A percentile compares a stretch with the other conserved stretches of the same genome.
phyloP scores from a whole-genome alignment of 1,284 basidiomycete genomes.

The Stereum hirsutum region DNA sequence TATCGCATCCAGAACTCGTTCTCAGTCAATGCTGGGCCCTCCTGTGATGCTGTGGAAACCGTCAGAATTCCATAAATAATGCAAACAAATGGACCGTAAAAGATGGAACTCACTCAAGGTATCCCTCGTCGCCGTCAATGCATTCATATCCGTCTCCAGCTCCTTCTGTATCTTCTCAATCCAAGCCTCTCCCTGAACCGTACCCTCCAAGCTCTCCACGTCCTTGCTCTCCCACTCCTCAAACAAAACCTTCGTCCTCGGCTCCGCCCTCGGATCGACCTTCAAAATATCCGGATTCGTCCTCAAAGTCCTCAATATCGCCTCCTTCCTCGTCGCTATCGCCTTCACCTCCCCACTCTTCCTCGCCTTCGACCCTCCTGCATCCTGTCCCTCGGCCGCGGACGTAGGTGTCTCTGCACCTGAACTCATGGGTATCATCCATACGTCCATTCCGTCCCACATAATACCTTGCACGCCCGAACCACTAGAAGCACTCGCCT shows the following conservation, averaged over 20 bases:
- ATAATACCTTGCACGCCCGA: conserved; percentile 24
- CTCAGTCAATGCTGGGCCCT: conserved; percentile 51
- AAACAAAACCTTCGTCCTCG: conserved; percentile 47
- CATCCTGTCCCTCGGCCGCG: conserved; percentile 20
- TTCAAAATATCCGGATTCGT: conserved; percentile 71
- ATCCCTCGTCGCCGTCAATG: conserved; percentile 50
- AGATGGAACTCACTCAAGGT: conserved; percentile 41
- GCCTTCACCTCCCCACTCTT: conserved; percentile 35
- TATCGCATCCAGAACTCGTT: conserved; percentile 86
- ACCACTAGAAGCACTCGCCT: conserved; percentile 8
- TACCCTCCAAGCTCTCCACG: conserved; percentile 43
- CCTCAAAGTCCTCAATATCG: conserved; percentile 64
- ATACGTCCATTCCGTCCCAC: conserved; percentile 83
- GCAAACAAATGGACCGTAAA: neutral
- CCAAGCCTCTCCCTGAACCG: conserved; percentile 50
- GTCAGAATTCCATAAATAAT: no score
- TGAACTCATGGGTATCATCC: conserved; percentile 48
- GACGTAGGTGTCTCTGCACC: conserved; percentile 14
- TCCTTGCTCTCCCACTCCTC: conserved; percentile 48
- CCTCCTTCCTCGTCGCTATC: conserved; percentile 70
- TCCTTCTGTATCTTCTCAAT: conserved; percentile 37
- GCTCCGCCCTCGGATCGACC: conserved; percentile 67
- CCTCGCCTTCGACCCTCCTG: conserved; percentile 11
- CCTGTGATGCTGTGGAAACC: no score
- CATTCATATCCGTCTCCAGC: conserved; percentile 47